phyloP scores from a whole-genome alignment of 176 grass and related monocot genomes.

The Eragrostis nindensis region DNA sequence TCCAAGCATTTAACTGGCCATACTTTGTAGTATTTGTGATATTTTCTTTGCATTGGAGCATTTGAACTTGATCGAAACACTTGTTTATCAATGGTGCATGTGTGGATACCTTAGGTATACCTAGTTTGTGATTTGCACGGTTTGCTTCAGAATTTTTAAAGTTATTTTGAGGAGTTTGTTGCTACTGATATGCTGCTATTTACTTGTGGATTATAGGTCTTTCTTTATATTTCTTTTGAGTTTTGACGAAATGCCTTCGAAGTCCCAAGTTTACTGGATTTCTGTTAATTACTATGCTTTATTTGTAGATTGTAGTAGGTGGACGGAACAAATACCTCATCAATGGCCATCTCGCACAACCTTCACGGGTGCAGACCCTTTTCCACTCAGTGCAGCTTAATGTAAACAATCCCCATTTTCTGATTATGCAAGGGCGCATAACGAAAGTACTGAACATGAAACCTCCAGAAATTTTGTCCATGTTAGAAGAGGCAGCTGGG shows the following conservation, averaged over 20 bases:
- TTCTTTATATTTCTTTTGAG: background rate
- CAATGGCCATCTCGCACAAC: conserved; percentile 91
- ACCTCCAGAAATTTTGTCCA: conserved; percentile 90
- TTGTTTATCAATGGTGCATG: background rate
- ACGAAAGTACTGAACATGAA: conserved; percentile 99
- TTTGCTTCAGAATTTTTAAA: background rate
- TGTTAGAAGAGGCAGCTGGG: conserved; percentile 98
- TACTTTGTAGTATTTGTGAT: background rate
- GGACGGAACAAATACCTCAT: conserved; percentile 94
- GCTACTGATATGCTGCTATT: background rate
- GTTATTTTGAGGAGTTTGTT: background rate
- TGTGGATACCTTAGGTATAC: background rate
- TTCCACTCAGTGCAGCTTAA: conserved; percentile 99
- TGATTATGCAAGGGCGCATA: conserved; percentile 99
- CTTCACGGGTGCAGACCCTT: conserved; percentile 87
- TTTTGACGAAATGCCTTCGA: background rate
- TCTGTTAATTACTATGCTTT: conserved; percentile 19
- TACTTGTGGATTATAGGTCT: background rate
- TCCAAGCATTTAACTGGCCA: background rate
- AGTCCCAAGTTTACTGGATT: conserved; percentile 15
- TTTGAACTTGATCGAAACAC: background rate
- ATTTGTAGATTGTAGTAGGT: conserved; percentile 79
- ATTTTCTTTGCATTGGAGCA: background rate
- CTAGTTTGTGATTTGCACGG: background rate
- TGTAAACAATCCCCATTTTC: conserved; percentile 97